Percentiles rank a stretch among this genome's conserved stretches.
Conservation (phyloP, 495 filamentous ascomycete species). For the Penicillium tannophilum region DNA sequence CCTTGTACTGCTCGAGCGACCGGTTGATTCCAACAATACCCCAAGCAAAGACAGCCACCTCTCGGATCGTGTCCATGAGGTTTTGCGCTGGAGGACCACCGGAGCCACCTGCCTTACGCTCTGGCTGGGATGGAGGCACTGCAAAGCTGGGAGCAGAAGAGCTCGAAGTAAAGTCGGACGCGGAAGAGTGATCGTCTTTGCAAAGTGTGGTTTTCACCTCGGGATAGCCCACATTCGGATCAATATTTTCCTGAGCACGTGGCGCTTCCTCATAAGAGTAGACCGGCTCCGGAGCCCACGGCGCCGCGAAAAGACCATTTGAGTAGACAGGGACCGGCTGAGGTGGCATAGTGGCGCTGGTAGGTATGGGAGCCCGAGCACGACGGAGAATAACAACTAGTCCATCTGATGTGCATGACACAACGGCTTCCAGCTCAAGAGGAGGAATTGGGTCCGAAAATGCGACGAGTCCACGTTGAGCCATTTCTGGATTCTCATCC, state of each 20-base stretch:
- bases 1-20: constrained; percentile 63
- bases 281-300: constrained; percentile 69
- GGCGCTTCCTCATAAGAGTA: constrained; percentile 33
- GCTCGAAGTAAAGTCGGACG: neutral
- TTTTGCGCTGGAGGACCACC: constrained; percentile 56
- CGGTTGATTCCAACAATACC: constrained; percentile 77
- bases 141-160: constrained; percentile 6
- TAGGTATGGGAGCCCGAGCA: constrained; percentile 70
- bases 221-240: constrained; percentile 3
- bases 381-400: constrained; percentile 81
- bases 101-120: constrained; percentile 11
- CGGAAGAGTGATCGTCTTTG: constrained; percentile 11
- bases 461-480: constrained; percentile 2
- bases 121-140: constrained; percentile 5
- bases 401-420: constrained; percentile 89
- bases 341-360: constrained; percentile 36
- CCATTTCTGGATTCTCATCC: constrained; percentile 37
- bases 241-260: constrained; percentile 6
- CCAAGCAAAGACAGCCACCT: constrained; percentile 61
- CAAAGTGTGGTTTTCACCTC: constrained; percentile 16
- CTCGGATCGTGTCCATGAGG: constrained; percentile 79
- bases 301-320: constrained; percentile 76
- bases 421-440: constrained; percentile 81
- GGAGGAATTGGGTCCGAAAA: constrained; percentile 16
- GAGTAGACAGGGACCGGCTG: constrained; percentile 42